Base-by-base conservation (phyloP, 2,329 filamentous ascomycete genomes). In the Albifimbria verrucaria region DNA sequence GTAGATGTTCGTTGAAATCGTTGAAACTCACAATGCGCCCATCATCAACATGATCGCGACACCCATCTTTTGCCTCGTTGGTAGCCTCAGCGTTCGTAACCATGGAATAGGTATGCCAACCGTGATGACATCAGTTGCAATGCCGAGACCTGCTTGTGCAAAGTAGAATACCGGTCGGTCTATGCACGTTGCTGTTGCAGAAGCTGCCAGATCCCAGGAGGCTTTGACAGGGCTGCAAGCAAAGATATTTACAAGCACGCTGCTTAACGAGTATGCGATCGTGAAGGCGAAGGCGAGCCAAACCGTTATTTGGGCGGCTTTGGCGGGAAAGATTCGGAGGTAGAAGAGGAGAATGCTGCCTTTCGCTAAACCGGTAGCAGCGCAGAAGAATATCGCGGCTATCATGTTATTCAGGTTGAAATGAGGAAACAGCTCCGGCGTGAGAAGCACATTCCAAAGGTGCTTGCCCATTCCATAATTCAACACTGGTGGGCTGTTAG, bases 401-500 rank as follows among this genome's bases (percentile, higher is more conserved):
- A 56, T 48, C 2, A 56, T 18, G 3, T 56, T 56, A 10, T 50
- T 54, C 0, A 54, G 42, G 18, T 25, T 52, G 42, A 56, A 56
- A 9, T 54, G 18, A 12, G 54, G 54, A 18, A 50, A 56, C 4
- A 56, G 4, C 23, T 56, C 49, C 12, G 49, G 52, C 9, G 49
- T 28, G 9, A 52, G 17, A 3, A 50, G 54, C 9, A 56, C 54
- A 24, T 56, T 56, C 54, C 54, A 56, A 9, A 56, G 47, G 12
- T 56, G 49, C 28, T 56, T 56, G 3, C 54, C 54, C 52, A 56
- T 56, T 4, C 54, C 54, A 2, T 54, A 56, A 5, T 56, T 55
- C 22, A 50, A 28, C 52, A 56, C 54, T 56, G 3, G 41, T 54
- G 6, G 50, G 52, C 20, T 7, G 23, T 4, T 2, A 4, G 7